A percentile compares a stretch with the other conserved stretches of the same genome.
Evolutionary conservation across 106 monocot genomes (phyloP).

Genomic region (Vanilla planifolia): DNA sequence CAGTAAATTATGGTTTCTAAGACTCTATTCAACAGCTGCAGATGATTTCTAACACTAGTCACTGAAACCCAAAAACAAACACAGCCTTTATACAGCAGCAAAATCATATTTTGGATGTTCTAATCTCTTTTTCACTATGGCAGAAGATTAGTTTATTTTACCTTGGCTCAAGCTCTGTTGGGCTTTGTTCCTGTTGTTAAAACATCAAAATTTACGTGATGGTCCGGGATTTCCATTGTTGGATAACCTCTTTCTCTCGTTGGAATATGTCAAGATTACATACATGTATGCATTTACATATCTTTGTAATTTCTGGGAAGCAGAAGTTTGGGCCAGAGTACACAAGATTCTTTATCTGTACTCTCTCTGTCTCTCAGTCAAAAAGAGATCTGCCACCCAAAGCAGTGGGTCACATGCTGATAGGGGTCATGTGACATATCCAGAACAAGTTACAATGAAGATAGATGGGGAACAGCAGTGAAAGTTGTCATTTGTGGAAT

Average conservation of each 20-base stretch:
- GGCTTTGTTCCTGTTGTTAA: too few species aligned
- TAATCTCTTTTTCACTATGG: too few species aligned
- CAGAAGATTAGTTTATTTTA: too few species aligned
- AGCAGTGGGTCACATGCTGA: background rate
- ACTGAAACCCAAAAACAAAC: too few species aligned
- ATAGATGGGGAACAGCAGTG: background rate
- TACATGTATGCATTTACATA: slow-evolving; percentile 1
- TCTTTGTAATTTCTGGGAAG: background rate
- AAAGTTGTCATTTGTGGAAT: background rate
- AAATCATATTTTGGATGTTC: too few species aligned
- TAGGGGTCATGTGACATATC: background rate
- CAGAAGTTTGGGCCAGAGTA: background rate
- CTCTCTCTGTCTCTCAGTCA: background rate
- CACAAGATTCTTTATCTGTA: background rate
- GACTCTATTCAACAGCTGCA: too few species aligned
- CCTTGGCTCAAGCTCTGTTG: too few species aligned
- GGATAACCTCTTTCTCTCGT: background rate
- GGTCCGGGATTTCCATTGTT: too few species aligned
- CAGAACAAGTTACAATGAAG: background rate
- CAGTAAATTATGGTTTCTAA: too few species aligned
- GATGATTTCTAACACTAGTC: too few species aligned
- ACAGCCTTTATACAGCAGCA: too few species aligned
- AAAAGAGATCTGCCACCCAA: background rate
- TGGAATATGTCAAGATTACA: background rate
- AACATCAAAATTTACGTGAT: too few species aligned